A percentile compares a stretch with the other conserved stretches of the same genome.
phyloP scores from a whole-genome alignment of 306 rosid species.

The Senna siamea region DNA sequence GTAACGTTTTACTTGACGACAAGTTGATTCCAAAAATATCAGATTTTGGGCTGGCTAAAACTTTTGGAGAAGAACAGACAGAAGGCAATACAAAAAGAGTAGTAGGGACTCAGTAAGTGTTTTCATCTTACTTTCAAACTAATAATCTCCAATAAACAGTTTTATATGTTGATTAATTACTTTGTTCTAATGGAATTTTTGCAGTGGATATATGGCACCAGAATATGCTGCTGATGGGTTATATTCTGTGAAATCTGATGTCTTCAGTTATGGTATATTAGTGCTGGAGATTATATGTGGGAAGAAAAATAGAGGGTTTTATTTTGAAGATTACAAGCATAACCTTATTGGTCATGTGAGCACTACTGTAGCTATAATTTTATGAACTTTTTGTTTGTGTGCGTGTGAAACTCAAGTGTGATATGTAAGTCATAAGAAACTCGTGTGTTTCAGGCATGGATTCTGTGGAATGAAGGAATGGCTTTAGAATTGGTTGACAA shows the following conservation, averaged over 20 bases:
- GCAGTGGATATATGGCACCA: slow-evolving; percentile 55
- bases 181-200: background rate
- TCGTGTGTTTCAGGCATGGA: slow-evolving; percentile 47
- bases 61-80: slow-evolving; percentile 25
- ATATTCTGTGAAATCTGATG: slow-evolving; percentile 34
- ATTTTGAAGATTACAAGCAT: slow-evolving; percentile 29
- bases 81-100: slow-evolving; percentile 30
- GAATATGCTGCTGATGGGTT: slow-evolving; percentile 47
- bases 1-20: slow-evolving; percentile 40
- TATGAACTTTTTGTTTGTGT: background rate
- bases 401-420: no score
- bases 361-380: background rate
- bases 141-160: background rate
- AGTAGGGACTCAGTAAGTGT: slow-evolving; percentile 49
- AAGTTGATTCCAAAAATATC: slow-evolving; percentile 53
- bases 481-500: slow-evolving; percentile 43
- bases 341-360: slow-evolving; percentile 54
- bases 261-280: slow-evolving; percentile 34
- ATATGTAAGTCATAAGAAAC: background rate
- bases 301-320: slow-evolving; percentile 48
- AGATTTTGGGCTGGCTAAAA: slow-evolving; percentile 54
- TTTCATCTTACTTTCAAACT: background rate
- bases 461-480: slow-evolving; percentile 45
- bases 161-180: background rate
- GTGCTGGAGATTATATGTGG: slow-evolving; percentile 49